A percentile compares a stretch with the other conserved stretches of the same genome.
Evolutionary conservation across 1,139 yeast genomes (phyloP).

Genomic region (Kurtzmaniella quercitrusa): DNA sequence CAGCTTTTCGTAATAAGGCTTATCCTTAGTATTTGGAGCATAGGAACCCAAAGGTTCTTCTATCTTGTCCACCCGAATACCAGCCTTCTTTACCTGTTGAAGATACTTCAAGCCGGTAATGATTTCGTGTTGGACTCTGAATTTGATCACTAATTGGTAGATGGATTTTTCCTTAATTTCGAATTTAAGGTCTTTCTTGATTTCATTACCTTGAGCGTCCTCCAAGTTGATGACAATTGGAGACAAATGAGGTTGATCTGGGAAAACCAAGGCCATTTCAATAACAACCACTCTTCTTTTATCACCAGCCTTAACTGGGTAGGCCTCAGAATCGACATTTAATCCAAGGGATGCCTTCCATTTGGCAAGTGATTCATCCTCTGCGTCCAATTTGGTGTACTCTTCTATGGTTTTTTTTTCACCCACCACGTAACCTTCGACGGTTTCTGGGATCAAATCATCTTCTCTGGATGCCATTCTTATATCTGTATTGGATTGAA

Average conservation of each 20-base stretch:
- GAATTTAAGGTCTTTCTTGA: constrained; percentile 54
- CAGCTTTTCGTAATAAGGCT: constrained; percentile 74
- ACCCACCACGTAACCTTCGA: constrained; percentile 69
- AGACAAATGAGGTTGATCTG: constrained; percentile 50
- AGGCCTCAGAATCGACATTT: constrained; percentile 45
- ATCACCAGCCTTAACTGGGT: constrained; percentile 70
- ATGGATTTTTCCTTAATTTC: constrained; percentile 74
- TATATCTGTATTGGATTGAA: constrained; percentile 5
- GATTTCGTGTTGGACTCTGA: constrained; percentile 86
- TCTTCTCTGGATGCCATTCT: constrained; percentile 31
- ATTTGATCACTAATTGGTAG: constrained; percentile 69
- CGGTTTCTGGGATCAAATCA: constrained; percentile 60
- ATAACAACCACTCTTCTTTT: constrained; percentile 72
- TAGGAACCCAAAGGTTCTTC: constrained; percentile 89
- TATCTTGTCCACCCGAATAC: constrained; percentile 79
- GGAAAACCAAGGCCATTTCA: constrained; percentile 68
- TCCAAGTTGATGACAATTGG: constrained; percentile 68
- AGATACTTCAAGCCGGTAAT: constrained; percentile 87
- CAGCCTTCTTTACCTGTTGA: constrained; percentile 81
- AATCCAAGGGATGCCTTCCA: constrained; percentile 93
- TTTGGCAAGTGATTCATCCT: constrained; percentile 84
- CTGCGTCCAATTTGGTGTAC: constrained; percentile 79
- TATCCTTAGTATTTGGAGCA: constrained; percentile 83
- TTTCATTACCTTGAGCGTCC: constrained; percentile 46
- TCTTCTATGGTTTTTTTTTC: constrained; percentile 86